Base-by-base conservation (phyloP, 495 filamentous ascomycete genomes). In the Glonium stellatum region DNA sequence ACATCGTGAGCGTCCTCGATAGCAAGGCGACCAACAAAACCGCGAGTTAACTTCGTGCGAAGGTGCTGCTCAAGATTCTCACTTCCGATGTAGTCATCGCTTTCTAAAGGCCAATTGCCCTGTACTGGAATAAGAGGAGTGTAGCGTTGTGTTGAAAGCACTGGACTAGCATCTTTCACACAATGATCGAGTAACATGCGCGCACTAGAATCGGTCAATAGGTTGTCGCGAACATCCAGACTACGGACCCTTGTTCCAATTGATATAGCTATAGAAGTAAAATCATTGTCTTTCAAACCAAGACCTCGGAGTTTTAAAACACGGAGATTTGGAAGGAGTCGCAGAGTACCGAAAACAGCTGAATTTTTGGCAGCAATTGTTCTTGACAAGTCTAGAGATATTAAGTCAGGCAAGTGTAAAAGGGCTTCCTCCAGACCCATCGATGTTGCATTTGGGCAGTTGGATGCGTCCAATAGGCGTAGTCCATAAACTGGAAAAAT, bases 341-440 rank as follows among this genome's bases (percentile, higher is more conserved):
- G 35, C 0, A 67, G 58, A 19, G 51, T 57, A 13, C 72, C 72
- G 8, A 87, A 62, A 0, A 87, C 79, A 31, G 61, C 62, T 1
- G 65, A 72, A 64, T 83, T 80, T 69, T 78, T 77, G 13, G 80
- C 80, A 5, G 81, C 73, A n/a, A 67, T 73, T 1, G 83, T 84
- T 57, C 77, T 79, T 0, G 84, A 86, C 13, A 87, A 67, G 67
- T 87, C 83, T 21, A 87, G 72, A 62, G 82, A 85, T 5, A 80
- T 74, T 37, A 87, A 69, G 34, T 72, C 65, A 1, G 81, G 79
- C 51, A 87, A 82, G 6, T 74, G 76, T 23, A 72, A 53, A 5
- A 87, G 65, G 6, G 80, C 79, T 57, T 80, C 75, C 13, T 76
- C 74, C 19, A 87, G 70, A 5, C 82, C 77, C 19, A 66, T 66